Conservation (phyloP, 768 basidiomycete genomes). For the Pleurotus sapidus region DNA sequence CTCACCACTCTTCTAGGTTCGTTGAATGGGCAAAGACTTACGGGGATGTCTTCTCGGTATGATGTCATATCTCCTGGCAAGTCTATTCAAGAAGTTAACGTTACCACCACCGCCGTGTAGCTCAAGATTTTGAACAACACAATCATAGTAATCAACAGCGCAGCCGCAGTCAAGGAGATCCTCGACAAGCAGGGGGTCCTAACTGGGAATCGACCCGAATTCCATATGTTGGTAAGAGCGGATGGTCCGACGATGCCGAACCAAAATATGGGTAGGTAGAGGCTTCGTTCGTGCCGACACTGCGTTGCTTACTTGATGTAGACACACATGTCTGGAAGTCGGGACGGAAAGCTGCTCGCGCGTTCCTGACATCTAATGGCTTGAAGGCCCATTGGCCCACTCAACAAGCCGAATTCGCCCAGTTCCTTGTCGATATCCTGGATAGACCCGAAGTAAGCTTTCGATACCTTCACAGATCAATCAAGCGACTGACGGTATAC, state of each 20-base stretch:
- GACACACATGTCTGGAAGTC: conserved; percentile 8
- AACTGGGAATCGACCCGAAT: conserved; percentile 21
- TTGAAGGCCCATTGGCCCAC: conserved; percentile 17
- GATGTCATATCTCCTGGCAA: neutral
- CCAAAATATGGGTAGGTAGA: neutral
- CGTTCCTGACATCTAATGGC: conserved; percentile 16
- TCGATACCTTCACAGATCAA: neutral
- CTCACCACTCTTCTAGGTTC: conserved; percentile 6
- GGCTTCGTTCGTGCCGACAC: neutral
- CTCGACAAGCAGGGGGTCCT: conserved; percentile 21
- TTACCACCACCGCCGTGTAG: conserved; percentile 5
- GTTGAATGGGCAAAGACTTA: conserved; percentile 13
- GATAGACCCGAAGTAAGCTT: conserved; percentile 19
- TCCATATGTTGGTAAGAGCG: conserved; percentile 11
- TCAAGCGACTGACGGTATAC: neutral
- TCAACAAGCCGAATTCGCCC: conserved; percentile 23
- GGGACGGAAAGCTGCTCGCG: conserved; percentile 13
- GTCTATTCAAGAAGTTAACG: no score
- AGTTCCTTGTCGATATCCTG: conserved; percentile 26
- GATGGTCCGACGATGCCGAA: neutral
- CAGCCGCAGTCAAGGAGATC: conserved; percentile 19
- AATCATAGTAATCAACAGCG: conserved; percentile 19
- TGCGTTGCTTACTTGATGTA: neutral
- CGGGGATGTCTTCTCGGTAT: conserved; percentile 15
- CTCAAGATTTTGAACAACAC: conserved; percentile 19